These are phyloP conservation scores for Leucosporidium yakuticum DNA, from an alignment of 768 basidiomycete species.

Conservation along the genomic window DNA sequence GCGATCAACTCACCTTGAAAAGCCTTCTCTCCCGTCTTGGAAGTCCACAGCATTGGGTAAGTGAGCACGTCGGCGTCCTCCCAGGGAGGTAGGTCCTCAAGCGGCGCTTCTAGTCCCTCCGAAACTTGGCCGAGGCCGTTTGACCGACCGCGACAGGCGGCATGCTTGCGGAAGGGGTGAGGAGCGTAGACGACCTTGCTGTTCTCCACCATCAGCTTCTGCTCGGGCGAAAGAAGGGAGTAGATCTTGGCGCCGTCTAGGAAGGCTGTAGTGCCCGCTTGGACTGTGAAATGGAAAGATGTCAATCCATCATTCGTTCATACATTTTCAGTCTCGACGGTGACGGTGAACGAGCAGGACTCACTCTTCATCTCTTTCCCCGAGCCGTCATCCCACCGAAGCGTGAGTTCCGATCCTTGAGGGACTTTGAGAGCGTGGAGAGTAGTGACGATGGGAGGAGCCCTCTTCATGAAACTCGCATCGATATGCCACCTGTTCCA, in stretches of 20 bases:
- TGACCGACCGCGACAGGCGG: neutral
- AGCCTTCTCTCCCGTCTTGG: neutral
- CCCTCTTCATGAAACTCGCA: too few relatives aligned
- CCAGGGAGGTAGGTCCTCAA: neutral
- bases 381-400: conserved; percentile 10
- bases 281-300: neutral
- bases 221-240: neutral
- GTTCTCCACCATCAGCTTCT: neutral
- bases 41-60: neutral
- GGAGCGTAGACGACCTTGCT: conserved; percentile 6
- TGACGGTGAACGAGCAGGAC: too few relatives aligned
- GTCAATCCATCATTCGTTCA: too few relatives aligned
- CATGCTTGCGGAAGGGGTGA: neutral
- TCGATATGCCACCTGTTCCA: too few relatives aligned
- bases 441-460: conserved; percentile 1
- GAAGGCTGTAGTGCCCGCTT: neutral
- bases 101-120: conserved; percentile 2
- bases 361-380: neutral
- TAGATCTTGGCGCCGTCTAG: neutral
- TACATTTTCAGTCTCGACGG: too few relatives aligned
- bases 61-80: neutral
- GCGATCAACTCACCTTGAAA: neutral
- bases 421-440: neutral
- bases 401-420: neutral
- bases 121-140: neutral